These are phyloP conservation scores for Thermothielavioides terrestris DNA, from an alignment of 495 filamentous ascomycete species.

Conservation along the genomic window DNA sequence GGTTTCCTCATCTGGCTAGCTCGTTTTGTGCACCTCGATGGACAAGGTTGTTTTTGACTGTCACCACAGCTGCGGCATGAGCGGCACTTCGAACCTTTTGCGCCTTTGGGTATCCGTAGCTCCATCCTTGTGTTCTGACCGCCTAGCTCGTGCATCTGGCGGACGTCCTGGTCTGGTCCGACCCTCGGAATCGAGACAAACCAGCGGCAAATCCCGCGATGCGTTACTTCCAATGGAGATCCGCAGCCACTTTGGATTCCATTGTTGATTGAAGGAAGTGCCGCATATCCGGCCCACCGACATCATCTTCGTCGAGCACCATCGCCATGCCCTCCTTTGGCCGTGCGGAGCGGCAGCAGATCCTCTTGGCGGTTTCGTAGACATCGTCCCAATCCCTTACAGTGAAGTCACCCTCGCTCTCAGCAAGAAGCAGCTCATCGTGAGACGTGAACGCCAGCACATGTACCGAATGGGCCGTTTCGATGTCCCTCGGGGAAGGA, in stretches of 20 bases:
- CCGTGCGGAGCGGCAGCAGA: slow-evolving; percentile 47
- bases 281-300: slow-evolving; percentile 39
- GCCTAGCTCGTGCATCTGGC: not conserved
- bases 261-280: slow-evolving; percentile 57
- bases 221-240: slow-evolving; percentile 53
- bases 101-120: not conserved
- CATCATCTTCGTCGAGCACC: slow-evolving; percentile 34
- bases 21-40: not conserved
- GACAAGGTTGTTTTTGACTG: not conserved
- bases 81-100: not conserved
- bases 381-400: slow-evolving; percentile 69
- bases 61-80: not conserved
- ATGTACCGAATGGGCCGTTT: slow-evolving; percentile 58
- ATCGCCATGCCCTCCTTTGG: slow-evolving; percentile 41
- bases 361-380: slow-evolving; percentile 51
- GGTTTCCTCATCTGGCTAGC: slow-evolving; percentile 5
- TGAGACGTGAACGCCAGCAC: slow-evolving; percentile 69
- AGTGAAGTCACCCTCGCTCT: slow-evolving; percentile 74
- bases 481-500: slow-evolving; percentile 47
- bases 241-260: slow-evolving; percentile 47
- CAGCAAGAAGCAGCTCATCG: slow-evolving; percentile 63
- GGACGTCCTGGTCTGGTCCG: not conserved
- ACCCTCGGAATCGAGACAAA: not conserved
- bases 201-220: not conserved
- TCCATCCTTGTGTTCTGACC: not conserved